Conservation (phyloP, 805 yeast genomes). For the Zygoascus biomembranicola region DNA sequence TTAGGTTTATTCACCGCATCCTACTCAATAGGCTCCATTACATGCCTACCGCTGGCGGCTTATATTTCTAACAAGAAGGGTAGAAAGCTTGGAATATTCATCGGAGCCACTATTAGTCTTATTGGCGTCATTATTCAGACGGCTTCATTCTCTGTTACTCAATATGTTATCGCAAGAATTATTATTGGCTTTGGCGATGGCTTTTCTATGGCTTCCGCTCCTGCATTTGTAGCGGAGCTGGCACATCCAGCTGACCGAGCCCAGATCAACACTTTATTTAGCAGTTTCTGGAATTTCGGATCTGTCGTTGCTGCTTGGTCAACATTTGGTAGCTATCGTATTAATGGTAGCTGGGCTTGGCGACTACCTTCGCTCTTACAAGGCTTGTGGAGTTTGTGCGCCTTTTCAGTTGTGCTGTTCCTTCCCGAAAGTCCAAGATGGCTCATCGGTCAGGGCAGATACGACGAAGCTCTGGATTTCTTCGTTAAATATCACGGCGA, state of each 20-base stretch:
- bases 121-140: conserved; percentile 72
- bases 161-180: conserved; percentile 41
- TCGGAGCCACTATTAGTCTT: conserved; percentile 48
- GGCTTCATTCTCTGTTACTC: conserved; percentile 47
- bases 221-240: conserved; percentile 44
- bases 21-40: conserved; percentile 48
- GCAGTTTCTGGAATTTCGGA: conserved; percentile 42
- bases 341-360: conserved; percentile 37
- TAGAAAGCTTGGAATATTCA: conserved; percentile 49
- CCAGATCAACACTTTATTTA: conserved; percentile 37
- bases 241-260: conserved; percentile 42
- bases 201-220: conserved; percentile 37
- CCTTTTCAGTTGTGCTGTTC: conserved; percentile 25
- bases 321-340: conserved; percentile 57
- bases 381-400: conserved; percentile 48
- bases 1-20: conserved; percentile 11
- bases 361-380: conserved; percentile 67
- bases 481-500: conserved; percentile 13
- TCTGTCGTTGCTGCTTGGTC: conserved; percentile 42
- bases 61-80: conserved; percentile 50
- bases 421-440: conserved; percentile 9
- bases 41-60: conserved; percentile 59
- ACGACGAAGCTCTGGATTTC: conserved; percentile 32
- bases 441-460: conserved; percentile 3
- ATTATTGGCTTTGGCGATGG: conserved; percentile 42